Evolutionary conservation across 306 rosid species (phyloP), one percentile per base, ranked within the genome.

Genomic region (Inga leiocalycina): DNA sequence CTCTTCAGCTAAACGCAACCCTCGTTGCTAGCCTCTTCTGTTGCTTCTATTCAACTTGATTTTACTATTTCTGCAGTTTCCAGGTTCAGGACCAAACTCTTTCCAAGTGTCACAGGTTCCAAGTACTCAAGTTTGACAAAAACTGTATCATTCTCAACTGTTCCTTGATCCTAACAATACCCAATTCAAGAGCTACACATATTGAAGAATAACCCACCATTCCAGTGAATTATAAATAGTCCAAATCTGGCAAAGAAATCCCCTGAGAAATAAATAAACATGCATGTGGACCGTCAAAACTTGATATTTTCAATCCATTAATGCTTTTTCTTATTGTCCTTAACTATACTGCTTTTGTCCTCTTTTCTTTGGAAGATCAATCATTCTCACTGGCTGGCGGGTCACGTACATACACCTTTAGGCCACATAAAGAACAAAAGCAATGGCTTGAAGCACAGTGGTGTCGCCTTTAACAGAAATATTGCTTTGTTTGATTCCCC

Each of bases 271-370:
- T 15, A 45, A 24, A 19, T 5, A 49, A 32, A 19, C 68, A 82
- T 34, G 17, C 66, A n/a, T 22, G 34, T 59, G 74, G 76, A 45
- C 76, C 67, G 72, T 54, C 80, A 30, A 39, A 71, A 71, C 78
- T 51, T 51, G 57, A 81, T 41, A 68, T 62, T 74, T 74, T 30
- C 54, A 72, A 81, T 72, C 64, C 65, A 24, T 32, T 2, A 41
- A 67, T 75, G 88, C 74, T 44, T 67, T n/a, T 57, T 19, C 24
- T 46, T 59, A 24, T 13, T 56, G 22, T 24, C 46, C 5, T 56
- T 82, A 27, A 27, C 30, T 27, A 75, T 81, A 71, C 43, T 16
- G 69, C 57, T 52, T 49, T 49, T 85, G 85, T 80, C 74, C 22
- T 43, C 24, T 78, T 74, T 57, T 35, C 78, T 66, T 59, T 56